These are phyloP conservation scores for Ophiostoma triangulosporum DNA, from an alignment of 2,329 filamentous ascomycete species.

Conservation along the genomic window DNA sequence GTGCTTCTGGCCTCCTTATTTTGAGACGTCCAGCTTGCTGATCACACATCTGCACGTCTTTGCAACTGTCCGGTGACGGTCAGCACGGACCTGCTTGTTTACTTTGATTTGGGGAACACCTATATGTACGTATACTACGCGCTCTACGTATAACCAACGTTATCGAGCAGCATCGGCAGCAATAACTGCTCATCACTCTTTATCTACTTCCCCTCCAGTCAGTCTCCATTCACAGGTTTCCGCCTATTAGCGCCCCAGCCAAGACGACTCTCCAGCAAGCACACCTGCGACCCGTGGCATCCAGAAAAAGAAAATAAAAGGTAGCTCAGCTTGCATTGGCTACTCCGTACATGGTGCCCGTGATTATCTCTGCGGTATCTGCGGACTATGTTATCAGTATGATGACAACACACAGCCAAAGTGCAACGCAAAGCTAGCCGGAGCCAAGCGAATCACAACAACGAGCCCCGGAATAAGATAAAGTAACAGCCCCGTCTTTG, in stretches of 20 bases:
- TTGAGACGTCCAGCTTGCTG: not conserved
- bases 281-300: not conserved
- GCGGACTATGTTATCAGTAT: no score
- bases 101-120: no score
- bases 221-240: not conserved
- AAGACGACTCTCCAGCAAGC: slow-evolving; percentile 3
- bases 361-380: not conserved
- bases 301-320: not conserved
- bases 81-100: no score
- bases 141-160: not conserved
- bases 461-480: not conserved
- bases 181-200: not conserved
- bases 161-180: not conserved
- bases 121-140: no score
- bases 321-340: not conserved
- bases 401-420: not conserved
- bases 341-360: no score
- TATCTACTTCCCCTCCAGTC: not conserved
- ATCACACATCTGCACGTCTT: not conserved
- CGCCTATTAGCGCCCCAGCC: slow-evolving; percentile 4
- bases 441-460: not conserved
- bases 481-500: not conserved
- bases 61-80: not conserved
- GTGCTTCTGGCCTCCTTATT: not conserved
- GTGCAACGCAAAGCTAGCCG: not conserved